These are phyloP conservation scores for Gynochthodes officinalis DNA, from an alignment of 257 asterid genomes.

Conservation along the genomic window DNA sequence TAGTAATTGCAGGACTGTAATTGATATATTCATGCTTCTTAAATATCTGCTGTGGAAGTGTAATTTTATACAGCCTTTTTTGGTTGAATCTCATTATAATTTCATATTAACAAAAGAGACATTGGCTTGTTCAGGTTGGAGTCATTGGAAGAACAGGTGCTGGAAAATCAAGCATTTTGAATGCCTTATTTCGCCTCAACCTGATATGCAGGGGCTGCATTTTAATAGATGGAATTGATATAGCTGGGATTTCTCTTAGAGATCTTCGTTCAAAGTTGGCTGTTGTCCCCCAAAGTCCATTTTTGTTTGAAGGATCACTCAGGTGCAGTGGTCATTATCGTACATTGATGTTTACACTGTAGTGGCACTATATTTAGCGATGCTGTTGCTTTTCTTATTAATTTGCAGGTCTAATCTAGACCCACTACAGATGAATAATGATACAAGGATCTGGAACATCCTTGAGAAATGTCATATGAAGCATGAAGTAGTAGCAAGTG, in stretches of 20 bases:
- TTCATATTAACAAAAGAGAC: not conserved
- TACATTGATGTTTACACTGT: not conserved
- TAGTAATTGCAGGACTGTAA: not conserved
- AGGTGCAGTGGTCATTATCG: constrained; percentile 41
- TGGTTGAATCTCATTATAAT: not conserved
- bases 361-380: not conserved
- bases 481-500: constrained; percentile 78
- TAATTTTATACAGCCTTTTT: not conserved
- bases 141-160: constrained; percentile 97
- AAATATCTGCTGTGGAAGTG: not conserved
- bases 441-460: constrained; percentile 56
- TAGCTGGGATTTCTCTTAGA: constrained; percentile 54
- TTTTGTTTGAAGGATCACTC: constrained; percentile 86
- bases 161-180: constrained; percentile 91
- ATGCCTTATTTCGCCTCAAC: constrained; percentile 76
- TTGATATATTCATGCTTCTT: not conserved
- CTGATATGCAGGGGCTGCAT: constrained; percentile 58
- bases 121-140: constrained; percentile 57
- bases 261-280: constrained; percentile 74
- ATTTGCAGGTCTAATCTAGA: constrained; percentile 71
- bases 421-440: constrained; percentile 53
- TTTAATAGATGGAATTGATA: constrained; percentile 57
- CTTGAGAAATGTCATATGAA: constrained; percentile 76
- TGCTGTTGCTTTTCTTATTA: constrained; percentile 10
- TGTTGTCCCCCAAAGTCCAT: constrained; percentile 88